Base-by-base conservation (phyloP, 1,139 yeast species). In the Zygoascus sp. region DNA sequence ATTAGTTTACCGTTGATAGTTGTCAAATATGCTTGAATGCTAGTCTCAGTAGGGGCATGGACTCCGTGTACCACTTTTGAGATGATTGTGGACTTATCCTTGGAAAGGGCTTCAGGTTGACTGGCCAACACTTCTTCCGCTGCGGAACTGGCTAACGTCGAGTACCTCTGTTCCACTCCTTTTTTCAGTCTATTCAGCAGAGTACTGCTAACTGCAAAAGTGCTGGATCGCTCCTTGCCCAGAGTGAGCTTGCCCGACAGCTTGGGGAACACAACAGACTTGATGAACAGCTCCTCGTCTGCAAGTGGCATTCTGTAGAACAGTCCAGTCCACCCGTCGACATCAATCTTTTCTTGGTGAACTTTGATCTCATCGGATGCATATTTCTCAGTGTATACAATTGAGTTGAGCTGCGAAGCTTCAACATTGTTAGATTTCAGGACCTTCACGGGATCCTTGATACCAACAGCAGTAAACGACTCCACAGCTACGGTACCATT, bases 401-500 rank as follows among this genome's bases (percentile, higher is more conserved):
- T 38, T 11, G 22, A 23, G 22, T 28, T 23, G 7, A 39, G 16
- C 20, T 3, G 17, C 11, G 17, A 25, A 27, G 30, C 23, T 8
- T 2, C 13, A 9, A 40, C 9, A 11, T 27, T 25, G 19, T 37
- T 22, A 35, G 28, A 21, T 2, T 37, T 28, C 13, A 17, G 20
- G 13, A 11, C 20, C 30, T 27, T 37, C 13, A 27, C 32, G 37
- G 32, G 22, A 27, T 37, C 23, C 27, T 16, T 47, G 11, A 28
- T 30, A 9, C 42, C 40, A 11, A 30, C 30, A 25, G 21, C 32
- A 19, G 38, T 10, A 23, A 44, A 44, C 3, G 19, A 32, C 4
- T 22, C 35, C 9, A 48, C 22, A 7, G 42, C 40, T 11, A 48
- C 46, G 3, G 47, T 37, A 8, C 58, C 58, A 9, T 39, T 19